Base-by-base conservation (phyloP, 768 basidiomycete species). In the Dendrothele bispora region DNA sequence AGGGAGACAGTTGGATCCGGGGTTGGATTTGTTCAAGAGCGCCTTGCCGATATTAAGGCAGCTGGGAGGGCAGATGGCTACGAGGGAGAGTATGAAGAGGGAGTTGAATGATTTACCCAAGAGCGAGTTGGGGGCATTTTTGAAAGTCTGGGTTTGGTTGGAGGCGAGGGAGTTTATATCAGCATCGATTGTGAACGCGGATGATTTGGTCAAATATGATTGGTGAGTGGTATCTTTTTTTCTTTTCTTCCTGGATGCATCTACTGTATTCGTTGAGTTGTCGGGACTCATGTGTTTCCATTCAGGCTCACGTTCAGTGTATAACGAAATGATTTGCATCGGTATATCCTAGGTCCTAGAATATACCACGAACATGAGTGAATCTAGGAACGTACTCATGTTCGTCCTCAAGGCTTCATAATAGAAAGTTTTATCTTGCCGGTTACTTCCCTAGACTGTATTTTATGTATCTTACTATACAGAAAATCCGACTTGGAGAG, bases 111-210 rank as follows among this genome's bases (percentile, higher is more conserved):
- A 80, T 48, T 63, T 88, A 37, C 84, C 87, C 3, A 77, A 74
- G 7, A 82, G 85, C 22, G 83, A 93, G 61, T 65, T 97, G 8
- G 88, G 88, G 17, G 82, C 91, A 0, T 81, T 98, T 73, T 65
- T 95, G 54, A 99, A 98, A 82, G 92, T 93, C 41, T 98, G 95
- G 95, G 76, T 98, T 24, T 91, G 85, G 83, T 72, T 95, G 32
- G 95, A 98, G 70, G 94, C 94, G 4, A 78, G 95, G 50, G 87
- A 91, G 50, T 74, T 98, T 48, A 92, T 89, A 6, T 82, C 86
- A 10, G 71, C 86, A 2, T 88, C 89, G 2, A 78, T 90, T 30
- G 77, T 85, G 45, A 84, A 92, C 53, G 81, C 86, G 11, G 95
- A 99, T 57, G 84, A 91, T 39, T 71, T 95, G 54, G 77, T 98